Conservation (phyloP, 176 grass and related monocot species). For the Oryza brachyantha region DNA sequence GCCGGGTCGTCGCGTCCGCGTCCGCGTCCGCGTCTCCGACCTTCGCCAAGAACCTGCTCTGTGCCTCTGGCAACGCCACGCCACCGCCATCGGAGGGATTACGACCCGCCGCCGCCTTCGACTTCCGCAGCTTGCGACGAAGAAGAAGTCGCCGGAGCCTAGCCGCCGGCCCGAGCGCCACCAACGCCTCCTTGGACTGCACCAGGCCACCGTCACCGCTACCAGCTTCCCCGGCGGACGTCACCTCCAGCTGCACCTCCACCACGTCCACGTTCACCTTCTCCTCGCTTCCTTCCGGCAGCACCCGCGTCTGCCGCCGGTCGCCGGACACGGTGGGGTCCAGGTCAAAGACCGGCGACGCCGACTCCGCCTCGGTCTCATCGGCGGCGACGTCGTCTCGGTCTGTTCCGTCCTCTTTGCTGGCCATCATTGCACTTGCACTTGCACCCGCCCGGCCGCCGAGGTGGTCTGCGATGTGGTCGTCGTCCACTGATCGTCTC, state of each 20-base stretch:
- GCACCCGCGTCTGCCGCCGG: no score
- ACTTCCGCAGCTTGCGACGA: not conserved
- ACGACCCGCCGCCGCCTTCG: not conserved
- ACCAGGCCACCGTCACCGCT: not conserved
- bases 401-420: not conserved
- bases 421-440: no score
- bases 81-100: not conserved
- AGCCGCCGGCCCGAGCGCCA: not conserved
- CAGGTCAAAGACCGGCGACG: not conserved
- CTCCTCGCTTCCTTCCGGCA: no score
- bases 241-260: not conserved
- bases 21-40: no score
- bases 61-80: not conserved
- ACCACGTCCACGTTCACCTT: not conserved
- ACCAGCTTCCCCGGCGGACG: not conserved
- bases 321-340: not conserved
- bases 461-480: no score
- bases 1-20: no score
- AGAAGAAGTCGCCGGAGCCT: slow-evolving; percentile 9
- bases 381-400: not conserved
- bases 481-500: not conserved
- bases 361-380: not conserved
- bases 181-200: not conserved
- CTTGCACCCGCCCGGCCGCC: no score
- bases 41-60: not conserved